A percentile compares a stretch with the other conserved stretches of the same genome.
These are phyloP conservation scores for Glutinoglossum americanum DNA, from an alignment of 495 filamentous ascomycete species.

Conservation along the genomic window DNA sequence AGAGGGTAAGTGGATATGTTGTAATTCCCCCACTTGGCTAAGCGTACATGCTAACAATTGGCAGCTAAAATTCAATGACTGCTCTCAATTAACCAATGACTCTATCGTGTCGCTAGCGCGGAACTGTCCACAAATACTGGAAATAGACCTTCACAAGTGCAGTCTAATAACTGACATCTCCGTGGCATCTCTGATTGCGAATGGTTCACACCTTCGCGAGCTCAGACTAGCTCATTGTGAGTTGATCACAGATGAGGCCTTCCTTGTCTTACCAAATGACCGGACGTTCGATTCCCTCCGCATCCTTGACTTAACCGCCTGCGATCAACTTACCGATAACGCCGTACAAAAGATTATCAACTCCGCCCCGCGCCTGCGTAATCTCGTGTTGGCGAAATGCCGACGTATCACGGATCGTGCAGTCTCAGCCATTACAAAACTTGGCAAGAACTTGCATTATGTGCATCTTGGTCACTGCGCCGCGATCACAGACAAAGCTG, in stretches of 20 bases:
- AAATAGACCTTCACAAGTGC: slow-evolving; percentile 89
- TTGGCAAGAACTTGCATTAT: slow-evolving; percentile 92
- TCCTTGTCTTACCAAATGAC: slow-evolving; percentile 52
- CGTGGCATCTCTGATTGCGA: slow-evolving; percentile 52
- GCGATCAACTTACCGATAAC: slow-evolving; percentile 58
- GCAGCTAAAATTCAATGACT: slow-evolving; percentile 87
- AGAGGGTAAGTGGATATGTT: slow-evolving; percentile 38
- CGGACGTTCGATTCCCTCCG: slow-evolving; percentile 64
- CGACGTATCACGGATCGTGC: slow-evolving; percentile 74
- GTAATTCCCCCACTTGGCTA: background rate
- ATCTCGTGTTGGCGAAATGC: slow-evolving; percentile 88
- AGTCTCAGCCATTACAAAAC: slow-evolving; percentile 62
- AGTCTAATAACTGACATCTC: slow-evolving; percentile 56
- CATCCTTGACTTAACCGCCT: slow-evolving; percentile 85
- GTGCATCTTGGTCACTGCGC: slow-evolving; percentile 88
- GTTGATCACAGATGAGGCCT: slow-evolving; percentile 64
- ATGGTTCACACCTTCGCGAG: slow-evolving; percentile 66
- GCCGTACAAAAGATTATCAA: slow-evolving; percentile 72
- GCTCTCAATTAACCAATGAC: slow-evolving; percentile 51
- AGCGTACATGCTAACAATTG: slow-evolving; percentile 10
- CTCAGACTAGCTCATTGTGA: slow-evolving; percentile 68
- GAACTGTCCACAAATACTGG: slow-evolving; percentile 75
- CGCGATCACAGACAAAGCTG: slow-evolving; percentile 70
- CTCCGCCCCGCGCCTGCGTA: slow-evolving; percentile 70
- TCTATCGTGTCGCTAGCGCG: slow-evolving; percentile 69